phyloP scores from a whole-genome alignment of 179 eudicot species.

The Silene coronaria region DNA sequence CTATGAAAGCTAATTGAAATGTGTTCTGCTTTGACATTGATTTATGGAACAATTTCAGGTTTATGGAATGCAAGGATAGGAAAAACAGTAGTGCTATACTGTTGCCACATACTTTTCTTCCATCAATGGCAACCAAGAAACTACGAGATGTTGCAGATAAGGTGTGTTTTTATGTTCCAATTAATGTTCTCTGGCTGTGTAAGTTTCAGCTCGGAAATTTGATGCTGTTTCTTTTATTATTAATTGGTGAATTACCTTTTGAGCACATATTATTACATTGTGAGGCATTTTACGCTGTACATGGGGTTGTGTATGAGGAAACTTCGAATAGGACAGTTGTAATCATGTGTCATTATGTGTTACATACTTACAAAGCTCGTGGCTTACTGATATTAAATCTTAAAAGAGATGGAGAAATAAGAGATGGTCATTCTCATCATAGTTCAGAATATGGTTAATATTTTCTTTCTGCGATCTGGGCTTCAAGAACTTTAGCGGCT shows the following conservation, averaged over 20 bases:
- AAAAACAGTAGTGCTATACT: conserved; percentile 57
- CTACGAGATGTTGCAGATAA: conserved; percentile 69
- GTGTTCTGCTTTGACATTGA: conserved; percentile 14
- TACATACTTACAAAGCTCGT: too few relatives aligned
- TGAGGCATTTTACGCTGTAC: not conserved
- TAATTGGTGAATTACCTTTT: not conserved
- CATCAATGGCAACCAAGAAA: conserved; percentile 86
- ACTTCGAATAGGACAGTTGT: not conserved
- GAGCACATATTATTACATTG: not conserved
- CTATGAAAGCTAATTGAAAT: conserved; percentile 4
- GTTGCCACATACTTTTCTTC: conserved; percentile 81
- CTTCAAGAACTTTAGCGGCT: conserved; percentile 1
- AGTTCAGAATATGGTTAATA: not conserved
- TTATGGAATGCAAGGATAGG: conserved; percentile 93
- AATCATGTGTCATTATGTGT: not conserved
- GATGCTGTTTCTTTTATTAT: not conserved
- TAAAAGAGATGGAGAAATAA: not conserved
- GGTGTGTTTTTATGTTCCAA: conserved; percentile 34
- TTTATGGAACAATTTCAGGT: conserved; percentile 47
- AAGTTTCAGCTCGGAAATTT: not conserved
- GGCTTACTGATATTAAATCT: not conserved
- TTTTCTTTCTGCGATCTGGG: not conserved
- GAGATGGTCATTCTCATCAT: not conserved
- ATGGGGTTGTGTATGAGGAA: too few relatives aligned
- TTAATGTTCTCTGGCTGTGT: not conserved